Conservation (phyloP, 495 filamentous ascomycete species). For the Pseudomonodictys pantanalensis region DNA sequence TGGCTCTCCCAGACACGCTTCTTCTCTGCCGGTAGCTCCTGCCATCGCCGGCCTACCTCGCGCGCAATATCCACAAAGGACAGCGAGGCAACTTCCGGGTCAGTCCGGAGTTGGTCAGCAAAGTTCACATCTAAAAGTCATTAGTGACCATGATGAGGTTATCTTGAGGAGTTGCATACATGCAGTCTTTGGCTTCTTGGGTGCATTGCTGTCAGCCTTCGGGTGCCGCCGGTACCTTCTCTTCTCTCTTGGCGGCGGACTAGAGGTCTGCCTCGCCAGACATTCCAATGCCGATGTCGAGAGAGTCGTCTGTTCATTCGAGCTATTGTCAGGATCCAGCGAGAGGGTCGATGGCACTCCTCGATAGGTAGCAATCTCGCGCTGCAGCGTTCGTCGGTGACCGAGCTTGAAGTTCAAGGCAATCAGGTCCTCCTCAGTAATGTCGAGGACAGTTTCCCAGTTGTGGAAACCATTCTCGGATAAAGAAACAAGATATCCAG, state of each 20-base stretch:
- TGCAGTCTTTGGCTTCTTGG: slow-evolving; percentile 38
- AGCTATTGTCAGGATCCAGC: slow-evolving; percentile 7
- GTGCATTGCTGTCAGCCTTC: slow-evolving; percentile 32
- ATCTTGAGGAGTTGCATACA: slow-evolving; percentile 14
- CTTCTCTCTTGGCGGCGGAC: slow-evolving; percentile 18
- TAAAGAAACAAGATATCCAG: slow-evolving; percentile 14
- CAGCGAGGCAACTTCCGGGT: slow-evolving; percentile 23
- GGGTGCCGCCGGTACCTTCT: slow-evolving; percentile 36
- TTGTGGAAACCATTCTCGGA: slow-evolving; percentile 27
- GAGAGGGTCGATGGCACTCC: slow-evolving; percentile 13
- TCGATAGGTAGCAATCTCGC: slow-evolving; percentile 33
- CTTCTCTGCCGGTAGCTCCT: slow-evolving; percentile 19
- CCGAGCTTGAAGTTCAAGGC: slow-evolving; percentile 35
- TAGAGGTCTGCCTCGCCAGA: slow-evolving; percentile 3
- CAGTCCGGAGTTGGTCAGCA: slow-evolving; percentile 34
- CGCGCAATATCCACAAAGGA: slow-evolving; percentile 36
- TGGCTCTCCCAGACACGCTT: slow-evolving; percentile 34
- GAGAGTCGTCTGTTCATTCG: background rate
- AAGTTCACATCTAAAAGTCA: slow-evolving; percentile 36
- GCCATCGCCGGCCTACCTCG: slow-evolving; percentile 34
- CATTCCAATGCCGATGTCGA: slow-evolving; percentile 21
- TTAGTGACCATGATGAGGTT: background rate
- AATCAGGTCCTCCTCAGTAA: slow-evolving; percentile 33
- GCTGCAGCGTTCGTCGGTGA: slow-evolving; percentile 33
- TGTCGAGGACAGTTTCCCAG: slow-evolving; percentile 34